A percentile compares a stretch with the other conserved stretches of the same genome.
These are phyloP conservation scores for Fusarium anguioides DNA, from an alignment of 2,329 filamentous ascomycete genomes.

Conservation along the genomic window DNA sequence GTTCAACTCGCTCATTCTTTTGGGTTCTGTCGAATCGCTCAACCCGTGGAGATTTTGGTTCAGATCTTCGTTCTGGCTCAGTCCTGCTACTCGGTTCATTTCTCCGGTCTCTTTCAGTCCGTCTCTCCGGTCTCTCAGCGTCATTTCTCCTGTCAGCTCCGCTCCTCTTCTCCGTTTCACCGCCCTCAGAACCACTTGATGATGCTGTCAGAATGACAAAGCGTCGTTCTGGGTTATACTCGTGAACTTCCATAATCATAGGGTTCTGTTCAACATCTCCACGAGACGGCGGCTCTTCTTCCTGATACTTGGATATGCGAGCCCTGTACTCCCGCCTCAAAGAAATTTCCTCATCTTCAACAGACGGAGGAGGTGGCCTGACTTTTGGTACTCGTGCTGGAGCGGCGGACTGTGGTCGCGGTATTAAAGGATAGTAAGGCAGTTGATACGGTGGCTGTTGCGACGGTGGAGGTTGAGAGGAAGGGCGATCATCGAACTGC, in stretches of 20 bases:
- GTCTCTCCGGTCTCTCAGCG: slow-evolving; percentile 35
- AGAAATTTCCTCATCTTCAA: slow-evolving; percentile 75
- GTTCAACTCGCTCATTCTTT: slow-evolving; percentile 20
- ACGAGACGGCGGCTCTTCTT: slow-evolving; percentile 68
- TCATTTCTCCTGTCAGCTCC: slow-evolving; percentile 11
- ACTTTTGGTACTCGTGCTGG: slow-evolving; percentile 41
- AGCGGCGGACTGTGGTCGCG: slow-evolving; percentile 29
- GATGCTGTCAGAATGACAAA: slow-evolving; percentile 68
- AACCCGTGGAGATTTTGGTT: slow-evolving; percentile 15
- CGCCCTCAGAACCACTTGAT: slow-evolving; percentile 40
- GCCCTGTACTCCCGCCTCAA: slow-evolving; percentile 69
- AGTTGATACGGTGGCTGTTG: slow-evolving; percentile 32
- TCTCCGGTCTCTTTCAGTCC: not conserved
- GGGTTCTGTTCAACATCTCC: slow-evolving; percentile 76
- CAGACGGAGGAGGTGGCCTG: slow-evolving; percentile 71
- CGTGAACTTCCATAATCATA: slow-evolving; percentile 71
- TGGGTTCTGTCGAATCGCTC: slow-evolving; percentile 27
- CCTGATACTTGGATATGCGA: slow-evolving; percentile 42
- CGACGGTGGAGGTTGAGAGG: slow-evolving; percentile 27
- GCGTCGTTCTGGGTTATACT: slow-evolving; percentile 70
- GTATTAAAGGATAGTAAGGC: slow-evolving; percentile 30
- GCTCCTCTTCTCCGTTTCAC: slow-evolving; percentile 42
- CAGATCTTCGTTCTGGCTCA: slow-evolving; percentile 5
- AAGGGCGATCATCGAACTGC: slow-evolving; percentile 31
- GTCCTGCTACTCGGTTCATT: no score